phyloP scores from a whole-genome alignment of 2,329 filamentous ascomycete genomes.

The Phaeosphaeria sp. region DNA sequence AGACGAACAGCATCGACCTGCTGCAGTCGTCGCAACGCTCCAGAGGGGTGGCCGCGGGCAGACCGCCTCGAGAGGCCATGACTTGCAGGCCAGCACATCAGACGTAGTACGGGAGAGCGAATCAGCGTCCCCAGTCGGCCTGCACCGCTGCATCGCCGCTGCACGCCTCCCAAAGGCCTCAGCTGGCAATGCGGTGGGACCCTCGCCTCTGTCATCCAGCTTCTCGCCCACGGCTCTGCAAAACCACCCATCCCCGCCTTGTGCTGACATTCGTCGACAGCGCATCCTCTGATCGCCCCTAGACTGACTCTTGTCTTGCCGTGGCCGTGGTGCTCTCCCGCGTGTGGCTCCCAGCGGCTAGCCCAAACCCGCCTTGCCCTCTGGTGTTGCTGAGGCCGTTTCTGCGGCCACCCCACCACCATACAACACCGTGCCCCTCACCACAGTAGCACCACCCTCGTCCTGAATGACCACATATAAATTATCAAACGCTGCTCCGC shows the following conservation, averaged over 20 bases:
- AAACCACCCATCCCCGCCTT: constrained; percentile 22
- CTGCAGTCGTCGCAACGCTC: not conserved
- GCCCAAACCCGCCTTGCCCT: not conserved
- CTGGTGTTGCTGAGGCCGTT: constrained; percentile 14
- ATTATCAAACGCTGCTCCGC: constrained; percentile 12
- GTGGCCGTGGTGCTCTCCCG: constrained; percentile 3
- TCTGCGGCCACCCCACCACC: constrained; percentile 22
- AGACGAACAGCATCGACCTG: not conserved
- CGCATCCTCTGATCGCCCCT: constrained; percentile 18
- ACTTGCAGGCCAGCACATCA: constrained; percentile 23
- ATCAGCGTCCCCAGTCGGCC: constrained; percentile 13
- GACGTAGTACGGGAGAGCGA: constrained; percentile 8
- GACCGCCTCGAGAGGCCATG: constrained; percentile 12
- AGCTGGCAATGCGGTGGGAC: constrained; percentile 9
- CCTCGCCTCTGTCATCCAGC: not conserved
- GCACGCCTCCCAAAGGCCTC: constrained; percentile 28
- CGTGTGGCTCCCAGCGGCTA: not conserved
- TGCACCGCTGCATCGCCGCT: constrained; percentile 8
- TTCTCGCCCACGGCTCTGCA: constrained; percentile 9
- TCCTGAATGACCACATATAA: constrained; percentile 2
- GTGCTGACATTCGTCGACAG: constrained; percentile 22
- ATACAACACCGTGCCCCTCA: constrained; percentile 4
- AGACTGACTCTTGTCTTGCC: constrained; percentile 10
- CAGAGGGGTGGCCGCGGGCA: constrained; percentile 14
- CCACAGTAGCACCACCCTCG: constrained; percentile 5